Conservation (phyloP, 2,329 filamentous ascomycete genomes). For the Xylaria sp. region DNA sequence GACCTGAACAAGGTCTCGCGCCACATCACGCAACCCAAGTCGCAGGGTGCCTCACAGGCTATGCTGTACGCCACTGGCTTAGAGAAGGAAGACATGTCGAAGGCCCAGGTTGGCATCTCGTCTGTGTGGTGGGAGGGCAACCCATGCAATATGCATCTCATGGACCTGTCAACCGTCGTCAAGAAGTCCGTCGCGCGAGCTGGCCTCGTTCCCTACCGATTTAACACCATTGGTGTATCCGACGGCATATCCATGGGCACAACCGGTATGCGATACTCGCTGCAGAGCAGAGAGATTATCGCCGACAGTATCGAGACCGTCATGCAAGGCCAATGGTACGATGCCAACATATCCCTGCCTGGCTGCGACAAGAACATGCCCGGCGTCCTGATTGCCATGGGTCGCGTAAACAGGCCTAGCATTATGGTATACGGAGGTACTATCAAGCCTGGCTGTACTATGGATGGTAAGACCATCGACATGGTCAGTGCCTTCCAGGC, state of each 20-base stretch:
- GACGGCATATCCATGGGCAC: conserved; percentile 99
- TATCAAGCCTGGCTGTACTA: conserved; percentile 89
- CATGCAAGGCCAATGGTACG: conserved; percentile 99
- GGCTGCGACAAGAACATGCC: conserved; percentile 99
- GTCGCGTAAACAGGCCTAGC: conserved; percentile 89
- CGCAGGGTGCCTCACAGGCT: conserved; percentile 96
- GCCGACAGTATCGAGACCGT: conserved; percentile 99
- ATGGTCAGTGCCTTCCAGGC: conserved; percentile 98
- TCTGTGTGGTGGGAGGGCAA: conserved; percentile 99
- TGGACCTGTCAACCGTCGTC: conserved; percentile 86
- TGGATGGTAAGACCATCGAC: conserved; percentile 80
- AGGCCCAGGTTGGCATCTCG: conserved; percentile 96
- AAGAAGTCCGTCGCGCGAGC: conserved; percentile 71
- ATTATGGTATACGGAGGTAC: conserved; percentile 98
- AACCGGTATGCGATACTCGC: conserved; percentile 92
- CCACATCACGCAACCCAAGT: conserved; percentile 94
- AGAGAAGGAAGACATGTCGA: conserved; percentile 87
- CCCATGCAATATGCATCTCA: conserved; percentile 98
- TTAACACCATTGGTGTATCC: conserved; percentile 98
- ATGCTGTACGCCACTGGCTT: conserved; percentile 98
- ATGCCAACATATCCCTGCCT: conserved; percentile 94
- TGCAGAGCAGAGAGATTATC: conserved; percentile 96
- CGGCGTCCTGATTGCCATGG: conserved; percentile 91
- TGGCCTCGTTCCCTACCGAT: conserved; percentile 91
- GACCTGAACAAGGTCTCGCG: conserved; percentile 86